These are phyloP conservation scores for Kuraishia ogatae DNA, from an alignment of 805 yeast species.

Conservation along the genomic window DNA sequence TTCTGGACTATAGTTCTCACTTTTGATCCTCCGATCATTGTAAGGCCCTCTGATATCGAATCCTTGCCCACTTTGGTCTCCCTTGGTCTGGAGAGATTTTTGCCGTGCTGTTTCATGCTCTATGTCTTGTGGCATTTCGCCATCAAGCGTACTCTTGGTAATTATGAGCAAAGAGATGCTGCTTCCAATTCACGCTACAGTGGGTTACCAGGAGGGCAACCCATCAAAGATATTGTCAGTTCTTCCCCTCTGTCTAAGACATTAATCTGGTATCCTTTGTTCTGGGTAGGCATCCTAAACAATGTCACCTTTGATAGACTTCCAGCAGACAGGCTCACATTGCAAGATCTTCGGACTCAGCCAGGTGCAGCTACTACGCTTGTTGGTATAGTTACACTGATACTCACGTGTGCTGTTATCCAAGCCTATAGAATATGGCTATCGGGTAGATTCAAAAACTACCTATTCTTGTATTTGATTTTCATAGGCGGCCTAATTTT, in stretches of 20 bases:
- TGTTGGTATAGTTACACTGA: conserved; percentile 33
- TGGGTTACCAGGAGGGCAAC: neutral
- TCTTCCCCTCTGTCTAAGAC: conserved; percentile 34
- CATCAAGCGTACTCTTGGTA: conserved; percentile 38
- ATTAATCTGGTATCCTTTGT: conserved; percentile 66
- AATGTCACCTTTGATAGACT: conserved; percentile 82
- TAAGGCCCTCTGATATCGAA: conserved; percentile 44
- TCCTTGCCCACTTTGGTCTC: conserved; percentile 57
- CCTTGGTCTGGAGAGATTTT: conserved; percentile 59
- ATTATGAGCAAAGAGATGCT: neutral
- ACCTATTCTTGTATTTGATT: conserved; percentile 42
- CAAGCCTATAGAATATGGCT: conserved; percentile 81
- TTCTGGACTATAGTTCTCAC: conserved; percentile 77
- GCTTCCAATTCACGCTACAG: neutral
- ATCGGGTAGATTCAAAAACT: conserved; percentile 57
- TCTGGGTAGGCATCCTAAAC: conserved; percentile 80
- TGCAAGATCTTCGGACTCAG: conserved; percentile 60
- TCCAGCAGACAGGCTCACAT: conserved; percentile 79
- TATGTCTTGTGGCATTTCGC: conserved; percentile 62
- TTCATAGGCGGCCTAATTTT: conserved; percentile 34
- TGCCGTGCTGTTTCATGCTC: conserved; percentile 67
- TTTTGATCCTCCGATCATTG: conserved; percentile 69
- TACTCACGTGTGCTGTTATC: conserved; percentile 47
- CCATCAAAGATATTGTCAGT: conserved; percentile 5
- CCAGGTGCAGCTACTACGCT: conserved; percentile 73